Conservation (phyloP, 345 rosid species). For the Syzygium aqueum region DNA sequence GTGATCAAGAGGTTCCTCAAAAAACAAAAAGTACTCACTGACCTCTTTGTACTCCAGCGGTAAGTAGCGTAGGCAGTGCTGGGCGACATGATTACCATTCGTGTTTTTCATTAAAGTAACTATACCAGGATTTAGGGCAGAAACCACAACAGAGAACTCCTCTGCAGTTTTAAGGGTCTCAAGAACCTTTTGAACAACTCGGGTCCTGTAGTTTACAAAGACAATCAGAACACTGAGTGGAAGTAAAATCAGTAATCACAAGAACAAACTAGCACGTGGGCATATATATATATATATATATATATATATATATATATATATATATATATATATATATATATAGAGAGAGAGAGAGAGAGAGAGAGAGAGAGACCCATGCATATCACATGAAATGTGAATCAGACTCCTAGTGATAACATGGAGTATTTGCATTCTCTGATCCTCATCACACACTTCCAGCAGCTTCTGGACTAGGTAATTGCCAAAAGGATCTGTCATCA, state of each 20-base stretch:
- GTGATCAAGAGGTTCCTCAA: neutral
- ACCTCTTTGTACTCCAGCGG: slow-evolving; percentile 45
- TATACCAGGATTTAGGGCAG: slow-evolving; percentile 51
- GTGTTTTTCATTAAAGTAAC: slow-evolving; percentile 61
- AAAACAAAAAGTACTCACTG: neutral
- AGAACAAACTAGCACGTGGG: neutral
- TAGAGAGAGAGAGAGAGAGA: neutral
- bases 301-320: too few relatives aligned
- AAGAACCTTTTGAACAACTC: slow-evolving; percentile 71
- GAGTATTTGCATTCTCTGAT: slow-evolving; percentile 51
- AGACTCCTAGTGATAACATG: slow-evolving; percentile 46
- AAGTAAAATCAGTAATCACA: neutral
- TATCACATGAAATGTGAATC: slow-evolving; percentile 67
- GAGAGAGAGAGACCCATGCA: slow-evolving; percentile 47
- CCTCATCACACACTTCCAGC: slow-evolving; percentile 23
- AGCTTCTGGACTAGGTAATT: slow-evolving; percentile 73
- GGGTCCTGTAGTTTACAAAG: slow-evolving; percentile 35
- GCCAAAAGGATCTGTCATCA: slow-evolving; percentile 73
- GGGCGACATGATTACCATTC: slow-evolving; percentile 77
- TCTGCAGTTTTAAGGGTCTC: slow-evolving; percentile 45
- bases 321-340: too few relatives aligned
- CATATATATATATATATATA: neutral
- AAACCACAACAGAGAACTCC: slow-evolving; percentile 41
- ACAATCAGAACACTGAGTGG: neutral
- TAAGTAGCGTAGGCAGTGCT: slow-evolving; percentile 55